phyloP scores from a whole-genome alignment of 2,329 filamentous ascomycete genomes.

The Helminthosporium solani region DNA sequence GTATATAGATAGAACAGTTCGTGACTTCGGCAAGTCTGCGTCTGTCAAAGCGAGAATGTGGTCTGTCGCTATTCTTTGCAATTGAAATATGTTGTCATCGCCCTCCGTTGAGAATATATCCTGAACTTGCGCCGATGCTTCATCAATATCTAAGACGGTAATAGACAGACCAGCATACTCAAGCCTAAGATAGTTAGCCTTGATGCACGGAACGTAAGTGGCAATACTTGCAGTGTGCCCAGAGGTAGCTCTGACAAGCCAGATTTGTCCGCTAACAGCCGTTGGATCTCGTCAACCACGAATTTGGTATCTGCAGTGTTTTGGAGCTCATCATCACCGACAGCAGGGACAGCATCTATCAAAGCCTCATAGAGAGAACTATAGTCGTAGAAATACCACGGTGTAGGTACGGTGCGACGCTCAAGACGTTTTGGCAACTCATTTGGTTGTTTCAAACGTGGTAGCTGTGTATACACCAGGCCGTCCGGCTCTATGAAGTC shows the following conservation, averaged over 20 bases:
- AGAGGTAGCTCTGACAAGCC: conserved; percentile 8
- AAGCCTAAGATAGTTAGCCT: conserved; percentile 18
- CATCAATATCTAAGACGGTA: conserved; percentile 32
- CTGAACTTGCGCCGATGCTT: conserved; percentile 25
- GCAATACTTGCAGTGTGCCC: conserved; percentile 26
- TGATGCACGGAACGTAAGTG: not conserved
- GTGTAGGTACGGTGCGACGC: not conserved
- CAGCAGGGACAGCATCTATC: not conserved
- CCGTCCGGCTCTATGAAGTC: conserved; percentile 34
- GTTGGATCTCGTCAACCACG: conserved; percentile 15
- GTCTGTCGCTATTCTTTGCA: conserved; percentile 20
- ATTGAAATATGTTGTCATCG: conserved; percentile 3
- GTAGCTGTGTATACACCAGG: conserved; percentile 10
- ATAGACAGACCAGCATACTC: conserved; percentile 20
- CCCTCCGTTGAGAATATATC: conserved; percentile 13
- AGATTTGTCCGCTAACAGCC: conserved; percentile 11
- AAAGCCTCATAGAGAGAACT: conserved; percentile 19
- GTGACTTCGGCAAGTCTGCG: conserved; percentile 4
- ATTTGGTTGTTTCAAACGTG: conserved; percentile 10
- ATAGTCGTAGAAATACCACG: conserved; percentile 10
- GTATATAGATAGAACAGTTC: conserved; percentile 28
- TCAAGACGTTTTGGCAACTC: conserved; percentile 8
- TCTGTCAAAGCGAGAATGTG: conserved; percentile 14
- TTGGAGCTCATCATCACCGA: not conserved
- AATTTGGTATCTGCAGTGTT: conserved; percentile 13